Percentiles rank a stretch among this genome's conserved stretches.
Conservation (phyloP, 768 basidiomycete genomes). For the Dacryopinax primogenitus region DNA sequence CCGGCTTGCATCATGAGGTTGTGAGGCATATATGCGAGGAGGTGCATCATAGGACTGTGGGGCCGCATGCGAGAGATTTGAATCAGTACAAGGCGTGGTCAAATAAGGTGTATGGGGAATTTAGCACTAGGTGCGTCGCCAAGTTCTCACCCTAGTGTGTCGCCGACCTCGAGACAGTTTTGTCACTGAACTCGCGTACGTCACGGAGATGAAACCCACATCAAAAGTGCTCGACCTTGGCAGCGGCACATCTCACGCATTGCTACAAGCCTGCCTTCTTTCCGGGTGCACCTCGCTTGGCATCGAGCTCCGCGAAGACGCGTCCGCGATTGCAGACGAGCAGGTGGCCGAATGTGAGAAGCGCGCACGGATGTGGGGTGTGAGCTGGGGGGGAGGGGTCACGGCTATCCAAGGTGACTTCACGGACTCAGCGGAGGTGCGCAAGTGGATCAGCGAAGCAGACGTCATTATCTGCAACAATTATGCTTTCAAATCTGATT, state of each 20-base stretch:
- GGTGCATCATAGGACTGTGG: slow-evolving; percentile 85
- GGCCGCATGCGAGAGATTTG: slow-evolving; percentile 71
- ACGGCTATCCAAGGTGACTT: slow-evolving; percentile 81
- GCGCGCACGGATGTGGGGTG: slow-evolving; percentile 85
- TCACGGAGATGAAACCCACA: slow-evolving; percentile 43
- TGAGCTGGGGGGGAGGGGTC: slow-evolving; percentile 51
- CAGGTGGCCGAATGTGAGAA: slow-evolving; percentile 63
- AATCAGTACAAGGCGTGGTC: slow-evolving; percentile 70
- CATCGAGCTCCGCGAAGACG: slow-evolving; percentile 63
- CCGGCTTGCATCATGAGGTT: slow-evolving; percentile 49
- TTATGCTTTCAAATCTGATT: slow-evolving; percentile 61
- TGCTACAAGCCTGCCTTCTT: slow-evolving; percentile 68
- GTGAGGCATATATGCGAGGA: slow-evolving; percentile 72
- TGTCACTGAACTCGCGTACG: slow-evolving; percentile 44
- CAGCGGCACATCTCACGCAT: slow-evolving; percentile 74
- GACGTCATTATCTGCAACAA: slow-evolving; percentile 89
- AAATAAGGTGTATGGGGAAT: slow-evolving; percentile 75
- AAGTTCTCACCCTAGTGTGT: slow-evolving; percentile 15
- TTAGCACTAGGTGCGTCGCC: slow-evolving; percentile 50
- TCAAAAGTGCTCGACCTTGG: slow-evolving; percentile 75
- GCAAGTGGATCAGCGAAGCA: slow-evolving; percentile 59
- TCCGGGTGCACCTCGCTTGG: slow-evolving; percentile 68
- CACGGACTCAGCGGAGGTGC: slow-evolving; percentile 50
- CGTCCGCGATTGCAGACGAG: slow-evolving; percentile 63
- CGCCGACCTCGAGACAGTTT: slow-evolving; percentile 28